A percentile compares a stretch with the other conserved stretches of the same genome.
These are phyloP conservation scores for Urostyla sp. DNA, from an alignment of 73 alveolate species.

Conservation along the genomic window DNA sequence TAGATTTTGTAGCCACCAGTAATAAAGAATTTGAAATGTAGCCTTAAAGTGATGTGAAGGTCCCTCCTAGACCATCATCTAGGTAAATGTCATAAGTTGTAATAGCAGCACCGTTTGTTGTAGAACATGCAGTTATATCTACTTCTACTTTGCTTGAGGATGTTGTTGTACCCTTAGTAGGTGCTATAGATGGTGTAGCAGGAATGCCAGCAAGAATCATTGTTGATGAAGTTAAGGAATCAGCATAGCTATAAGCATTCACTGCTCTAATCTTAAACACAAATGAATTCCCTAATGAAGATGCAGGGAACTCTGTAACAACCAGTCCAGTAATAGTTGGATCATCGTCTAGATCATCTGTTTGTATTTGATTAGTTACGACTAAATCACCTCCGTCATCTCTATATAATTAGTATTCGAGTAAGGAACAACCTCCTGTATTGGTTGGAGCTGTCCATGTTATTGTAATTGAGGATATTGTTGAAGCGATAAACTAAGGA, in stretches of 20 bases:
- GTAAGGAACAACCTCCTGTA: constrained; percentile 76
- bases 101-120: constrained; percentile 54
- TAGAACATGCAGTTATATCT: background rate
- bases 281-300: constrained; percentile 50
- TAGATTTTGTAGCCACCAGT: constrained; percentile 15
- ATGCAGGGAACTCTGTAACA: constrained; percentile 62
- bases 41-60: constrained; percentile 52
- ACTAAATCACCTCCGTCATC: constrained; percentile 58
- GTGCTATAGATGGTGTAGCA: constrained; percentile 58
- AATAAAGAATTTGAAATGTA: background rate
- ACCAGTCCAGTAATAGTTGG: constrained; percentile 44
- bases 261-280: constrained; percentile 44
- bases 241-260: constrained; percentile 46
- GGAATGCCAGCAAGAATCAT: constrained; percentile 66
- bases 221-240: constrained; percentile 2
- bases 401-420: constrained; percentile 69
- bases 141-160: constrained; percentile 21
- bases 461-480: constrained; percentile 60
- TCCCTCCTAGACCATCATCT: constrained; percentile 78
- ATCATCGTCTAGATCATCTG: background rate
- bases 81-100: constrained; percentile 58
- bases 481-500: constrained; percentile 58
- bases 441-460: constrained; percentile 74
- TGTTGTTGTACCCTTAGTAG: constrained; percentile 41
- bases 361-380: background rate